Conservation (phyloP, 768 basidiomycete species). For the Cyclocybe cylindracea region DNA sequence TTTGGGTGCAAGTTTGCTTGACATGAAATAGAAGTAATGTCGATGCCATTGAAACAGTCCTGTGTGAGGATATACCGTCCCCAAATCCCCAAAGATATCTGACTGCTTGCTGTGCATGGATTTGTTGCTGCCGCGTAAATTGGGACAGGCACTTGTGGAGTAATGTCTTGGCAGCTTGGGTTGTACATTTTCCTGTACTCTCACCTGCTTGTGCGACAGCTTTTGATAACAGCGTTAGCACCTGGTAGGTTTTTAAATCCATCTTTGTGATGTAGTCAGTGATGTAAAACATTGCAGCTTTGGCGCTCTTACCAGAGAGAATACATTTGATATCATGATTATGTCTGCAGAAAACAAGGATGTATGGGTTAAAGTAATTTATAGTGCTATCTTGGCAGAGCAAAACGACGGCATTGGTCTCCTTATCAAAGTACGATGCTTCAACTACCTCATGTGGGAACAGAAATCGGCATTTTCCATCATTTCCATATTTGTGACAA, state of each 20-base stretch:
- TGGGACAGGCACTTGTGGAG: slow-evolving; percentile 32
- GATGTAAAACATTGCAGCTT: slow-evolving; percentile 37
- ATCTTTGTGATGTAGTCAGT: slow-evolving; percentile 36
- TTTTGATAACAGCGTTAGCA: slow-evolving; percentile 22
- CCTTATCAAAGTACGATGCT: slow-evolving; percentile 26
- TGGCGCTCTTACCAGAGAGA: slow-evolving; percentile 30
- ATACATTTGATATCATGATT: slow-evolving; percentile 37
- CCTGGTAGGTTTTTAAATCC: slow-evolving; percentile 25
- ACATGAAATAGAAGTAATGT: slow-evolving; percentile 10
- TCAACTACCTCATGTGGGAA: slow-evolving; percentile 33
- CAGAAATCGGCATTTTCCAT: slow-evolving; percentile 25
- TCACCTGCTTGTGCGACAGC: slow-evolving; percentile 14
- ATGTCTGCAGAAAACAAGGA: slow-evolving; percentile 32
- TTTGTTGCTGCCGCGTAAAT: slow-evolving; percentile 27
- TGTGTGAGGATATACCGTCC: slow-evolving; percentile 28
- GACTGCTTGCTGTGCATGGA: slow-evolving; percentile 34
- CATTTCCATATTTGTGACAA: slow-evolving; percentile 32
- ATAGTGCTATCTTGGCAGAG: slow-evolving; percentile 26
- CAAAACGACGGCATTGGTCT: slow-evolving; percentile 30
- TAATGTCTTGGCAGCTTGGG: slow-evolving; percentile 16
- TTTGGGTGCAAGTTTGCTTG: background rate
- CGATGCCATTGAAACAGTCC: slow-evolving; percentile 26
- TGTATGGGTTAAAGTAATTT: slow-evolving; percentile 31
- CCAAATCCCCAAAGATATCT: slow-evolving; percentile 25
- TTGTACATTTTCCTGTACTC: background rate